Percentiles rank a stretch among this genome's conserved stretches.
phyloP scores from a whole-genome alignment of 495 filamentous ascomycete genomes.

The Neurospora tetrasperma region DNA sequence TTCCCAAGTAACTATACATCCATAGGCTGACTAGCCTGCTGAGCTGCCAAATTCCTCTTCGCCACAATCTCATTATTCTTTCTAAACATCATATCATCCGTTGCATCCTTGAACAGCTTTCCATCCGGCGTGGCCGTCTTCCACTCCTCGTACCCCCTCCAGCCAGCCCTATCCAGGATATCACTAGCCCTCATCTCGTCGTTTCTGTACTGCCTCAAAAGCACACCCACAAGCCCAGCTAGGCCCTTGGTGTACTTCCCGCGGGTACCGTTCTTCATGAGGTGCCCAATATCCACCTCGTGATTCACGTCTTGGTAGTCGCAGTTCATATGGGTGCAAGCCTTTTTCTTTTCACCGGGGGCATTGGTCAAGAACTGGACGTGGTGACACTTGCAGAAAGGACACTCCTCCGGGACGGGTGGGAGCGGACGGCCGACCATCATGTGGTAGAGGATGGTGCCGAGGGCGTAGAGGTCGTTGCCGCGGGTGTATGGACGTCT shows the following conservation, averaged over 20 bases:
- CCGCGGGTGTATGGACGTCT: conserved; percentile 20
- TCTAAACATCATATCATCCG: conserved; percentile 19
- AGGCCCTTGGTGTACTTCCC: conserved; percentile 15
- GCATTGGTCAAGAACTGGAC: neutral
- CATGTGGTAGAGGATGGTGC: conserved; percentile 28
- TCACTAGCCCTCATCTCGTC: conserved; percentile 9
- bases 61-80: conserved; percentile 7
- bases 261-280: neutral
- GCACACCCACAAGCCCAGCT: conserved; percentile 9
- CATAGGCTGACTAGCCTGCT: neutral
- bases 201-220: conserved; percentile 16
- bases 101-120: conserved; percentile 14
- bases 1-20: neutral
- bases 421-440: conserved; percentile 21
- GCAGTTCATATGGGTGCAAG: neutral
- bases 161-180: conserved; percentile 12
- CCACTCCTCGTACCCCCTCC: conserved; percentile 21
- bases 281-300: conserved; percentile 3
- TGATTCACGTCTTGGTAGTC: conserved; percentile 18
- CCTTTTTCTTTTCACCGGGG: neutral
- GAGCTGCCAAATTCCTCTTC: neutral
- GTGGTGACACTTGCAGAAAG: conserved; percentile 14
- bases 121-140: conserved; percentile 17
- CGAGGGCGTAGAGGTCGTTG: conserved; percentile 27
- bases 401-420: conserved; percentile 18